These are phyloP conservation scores for Tolypocladium endophyticum DNA, from an alignment of 2,329 filamentous ascomycete genomes.

Conservation along the genomic window DNA sequence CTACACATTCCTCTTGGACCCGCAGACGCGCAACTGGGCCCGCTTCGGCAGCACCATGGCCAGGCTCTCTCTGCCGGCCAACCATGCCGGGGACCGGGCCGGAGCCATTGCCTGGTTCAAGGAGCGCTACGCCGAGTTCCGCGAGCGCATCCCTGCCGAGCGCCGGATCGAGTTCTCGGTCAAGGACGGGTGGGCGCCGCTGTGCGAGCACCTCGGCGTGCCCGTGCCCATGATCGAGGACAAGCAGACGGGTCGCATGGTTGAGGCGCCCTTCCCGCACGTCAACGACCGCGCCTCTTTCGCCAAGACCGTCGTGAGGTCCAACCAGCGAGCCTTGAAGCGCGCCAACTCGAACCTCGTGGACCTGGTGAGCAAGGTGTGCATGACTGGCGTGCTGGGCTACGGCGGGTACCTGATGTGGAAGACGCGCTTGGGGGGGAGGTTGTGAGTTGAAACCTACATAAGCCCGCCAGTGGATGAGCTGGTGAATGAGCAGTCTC, in stretches of 20 bases:
- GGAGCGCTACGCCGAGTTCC: constrained; percentile 24
- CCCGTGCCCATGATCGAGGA: constrained; percentile 22
- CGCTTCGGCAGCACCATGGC: constrained; percentile 16
- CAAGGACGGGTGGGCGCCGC: constrained; percentile 28
- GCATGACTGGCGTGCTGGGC: constrained; percentile 12
- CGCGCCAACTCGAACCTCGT: constrained; percentile 16
- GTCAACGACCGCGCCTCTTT: constrained; percentile 20
- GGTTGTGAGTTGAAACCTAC: background rate
- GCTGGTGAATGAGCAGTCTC: background rate
- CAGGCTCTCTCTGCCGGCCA: constrained; percentile 13
- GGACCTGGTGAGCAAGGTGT: constrained; percentile 11
- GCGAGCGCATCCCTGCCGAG: constrained; percentile 19
- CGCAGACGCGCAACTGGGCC: constrained; percentile 10
- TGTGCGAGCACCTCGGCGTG: constrained; percentile 28
- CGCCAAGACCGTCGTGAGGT: constrained; percentile 2
- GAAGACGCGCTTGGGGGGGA: constrained; percentile 15
- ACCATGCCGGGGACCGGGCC: constrained; percentile 22
- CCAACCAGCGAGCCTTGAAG: constrained; percentile 4
- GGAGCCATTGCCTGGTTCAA: constrained; percentile 26
- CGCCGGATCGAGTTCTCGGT: constrained; percentile 27
- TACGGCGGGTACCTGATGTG: constrained; percentile 18
- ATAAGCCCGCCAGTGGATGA: background rate
- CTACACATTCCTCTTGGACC: constrained; percentile 19
- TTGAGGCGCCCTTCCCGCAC: constrained; percentile 20
- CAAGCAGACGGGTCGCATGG: constrained; percentile 17